Percentiles rank a stretch among this genome's conserved stretches.
Evolutionary conservation across 176 grass and related monocot genomes (phyloP).

Genomic region (maize (Zea mays)): Zm-B73-REFERENCE-NAM-5.0 NC_050101.1:138954001-138954500

Average conservation of each 20-base stretch:
- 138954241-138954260: background rate
- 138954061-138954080: conserved; percentile 21
- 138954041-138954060: conserved; percentile 19
- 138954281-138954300: conserved; percentile 10
- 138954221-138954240: background rate
- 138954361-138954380: too few relatives aligned
- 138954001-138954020: background rate
- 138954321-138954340: too few relatives aligned
- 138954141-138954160: background rate
- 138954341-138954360: too few relatives aligned
- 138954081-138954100: background rate
- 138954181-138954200: conserved; percentile 24
- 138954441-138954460: too few relatives aligned
- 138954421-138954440: too few relatives aligned
- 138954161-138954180: conserved; percentile 17
- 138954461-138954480: too few relatives aligned
- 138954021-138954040: conserved; percentile 40
- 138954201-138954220: background rate
- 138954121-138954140: conserved; percentile 10
- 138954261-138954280: background rate
- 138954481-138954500: too few relatives aligned
- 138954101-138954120: conserved; percentile 51
- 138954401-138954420: too few relatives aligned
- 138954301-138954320: background rate
- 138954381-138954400: too few relatives aligned